Evolutionary conservation across 371 early-diverging fungal species (phyloP).

Genomic region (Blakeslea trispora): DNA sequence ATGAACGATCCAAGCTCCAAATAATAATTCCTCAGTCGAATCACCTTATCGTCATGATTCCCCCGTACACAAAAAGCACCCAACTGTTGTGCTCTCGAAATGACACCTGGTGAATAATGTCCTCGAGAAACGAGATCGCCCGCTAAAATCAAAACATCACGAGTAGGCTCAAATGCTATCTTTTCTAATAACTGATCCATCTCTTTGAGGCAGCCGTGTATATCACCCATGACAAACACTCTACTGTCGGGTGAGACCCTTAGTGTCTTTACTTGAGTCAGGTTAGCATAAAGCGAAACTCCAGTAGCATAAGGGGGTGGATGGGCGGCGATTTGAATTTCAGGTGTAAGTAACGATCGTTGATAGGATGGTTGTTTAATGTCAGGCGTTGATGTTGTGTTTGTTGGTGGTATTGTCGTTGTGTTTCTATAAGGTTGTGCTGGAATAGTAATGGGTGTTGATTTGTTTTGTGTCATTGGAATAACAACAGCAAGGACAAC

Average conservation of each 20-base stretch:
- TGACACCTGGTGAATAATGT: conserved; percentile 60
- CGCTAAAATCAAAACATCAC: conserved; percentile 61
- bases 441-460: background rate
- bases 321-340: background rate
- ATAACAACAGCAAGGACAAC: background rate
- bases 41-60: conserved; percentile 74
- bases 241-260: conserved; percentile 26
- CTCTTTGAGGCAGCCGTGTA: conserved; percentile 65
- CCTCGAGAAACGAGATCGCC: conserved; percentile 74
- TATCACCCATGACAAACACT: conserved; percentile 69
- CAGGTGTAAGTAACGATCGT: background rate
- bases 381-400: background rate
- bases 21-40: conserved; percentile 58
- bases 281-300: conserved; percentile 39
- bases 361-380: background rate
- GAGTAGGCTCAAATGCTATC: conserved; percentile 36
- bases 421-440: background rate
- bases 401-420: background rate
- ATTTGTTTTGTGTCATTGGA: background rate
- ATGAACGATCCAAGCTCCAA: conserved; percentile 17
- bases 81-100: conserved; percentile 50
- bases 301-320: conserved; percentile 21
- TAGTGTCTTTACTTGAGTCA: conserved; percentile 21
- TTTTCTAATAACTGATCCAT: conserved; percentile 49
- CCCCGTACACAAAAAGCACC: conserved; percentile 67